Evolutionary conservation across 2,329 filamentous ascomycete genomes (phyloP), one percentile per base, ranked within the genome.

Genomic region (Dendryphion nanum): DNA sequence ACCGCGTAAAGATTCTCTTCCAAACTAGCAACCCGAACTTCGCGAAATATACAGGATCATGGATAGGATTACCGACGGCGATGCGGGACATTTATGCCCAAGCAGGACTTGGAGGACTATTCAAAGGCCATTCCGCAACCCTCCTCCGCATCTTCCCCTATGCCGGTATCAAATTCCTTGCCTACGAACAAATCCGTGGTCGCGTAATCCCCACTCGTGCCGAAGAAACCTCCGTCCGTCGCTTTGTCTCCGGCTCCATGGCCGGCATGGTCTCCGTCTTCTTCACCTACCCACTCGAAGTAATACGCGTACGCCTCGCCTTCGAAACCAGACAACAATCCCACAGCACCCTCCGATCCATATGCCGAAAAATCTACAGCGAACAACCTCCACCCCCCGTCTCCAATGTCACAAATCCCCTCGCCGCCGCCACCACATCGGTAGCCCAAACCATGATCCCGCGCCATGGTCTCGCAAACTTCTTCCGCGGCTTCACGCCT

Each of bases 1-100:
- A 98, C 69, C 85, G 93, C 50, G 93, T 98, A 58, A 98, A 98
- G 71, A 98, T 98, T 60, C 85, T 98, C 40, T 97, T 98, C 71
- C 93, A 98, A 66, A 86, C 93, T 36, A 89, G 86, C 59, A 96
- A 93, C 58, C 93, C 93, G 3, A 85, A 93, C 52, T 98, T 95
- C 63, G 79, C 85, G 37, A 95, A 95, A 69, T 98, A 97, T 63
- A 82, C 88, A 1, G 87, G 89, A 28, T 89, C 85, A 29, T 96
- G 90, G 86, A 78, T 80, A 39, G 93, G 93, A 33, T 82, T 95
- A 15, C 78, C 80, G n/a, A 77, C 77, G 14, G 90, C 93, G 18
- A 85, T 97, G 67, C 78, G 79, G 51, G 86, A 90, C 55, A 97
- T 98, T 47, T 87, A 93, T 55, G 70, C 66, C 17, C 73, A 80